Percentiles rank a stretch among this genome's conserved stretches.
Conservation (phyloP, 2,329 filamentous ascomycete species). For the Nemania sp. region DNA sequence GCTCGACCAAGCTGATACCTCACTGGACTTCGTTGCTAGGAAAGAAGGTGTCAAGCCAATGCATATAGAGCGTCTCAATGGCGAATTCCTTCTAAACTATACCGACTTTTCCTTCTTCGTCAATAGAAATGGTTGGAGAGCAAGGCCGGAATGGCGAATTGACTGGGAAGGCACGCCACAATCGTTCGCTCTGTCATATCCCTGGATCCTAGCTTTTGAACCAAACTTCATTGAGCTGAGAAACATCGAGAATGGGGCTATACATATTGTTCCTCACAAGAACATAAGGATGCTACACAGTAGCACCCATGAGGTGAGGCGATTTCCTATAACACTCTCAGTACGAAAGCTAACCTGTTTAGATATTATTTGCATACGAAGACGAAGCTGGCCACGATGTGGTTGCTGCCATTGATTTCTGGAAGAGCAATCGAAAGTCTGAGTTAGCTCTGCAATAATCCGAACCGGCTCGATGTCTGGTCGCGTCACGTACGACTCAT, state of each 20-base stretch:
- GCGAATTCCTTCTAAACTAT: slow-evolving; percentile 97
- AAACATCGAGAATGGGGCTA: slow-evolving; percentile 90
- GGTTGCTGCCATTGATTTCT: slow-evolving; percentile 95
- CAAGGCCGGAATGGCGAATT: slow-evolving; percentile 93
- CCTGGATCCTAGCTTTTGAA: slow-evolving; percentile 97
- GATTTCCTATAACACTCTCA: neutral
- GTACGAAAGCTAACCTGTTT: slow-evolving; percentile 25
- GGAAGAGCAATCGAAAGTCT: slow-evolving; percentile 68
- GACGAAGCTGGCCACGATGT: slow-evolving; percentile 93
- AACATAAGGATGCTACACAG: slow-evolving; percentile 98
- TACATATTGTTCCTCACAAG: slow-evolving; percentile 94
- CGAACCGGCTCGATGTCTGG: slow-evolving; percentile 14
- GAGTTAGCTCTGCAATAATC: slow-evolving; percentile 38
- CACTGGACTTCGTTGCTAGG: slow-evolving; percentile 91
- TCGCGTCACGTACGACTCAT: slow-evolving; percentile 10
- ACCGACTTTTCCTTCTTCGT: slow-evolving; percentile 99
- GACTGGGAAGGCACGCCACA: slow-evolving; percentile 95
- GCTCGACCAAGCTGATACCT: slow-evolving; percentile 96
- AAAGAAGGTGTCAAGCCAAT: slow-evolving; percentile 94
- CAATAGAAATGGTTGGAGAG: slow-evolving; percentile 96
- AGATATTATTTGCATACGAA: slow-evolving; percentile 98
- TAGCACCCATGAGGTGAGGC: slow-evolving; percentile 88
- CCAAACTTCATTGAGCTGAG: slow-evolving; percentile 96
- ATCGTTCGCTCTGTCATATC: slow-evolving; percentile 91
- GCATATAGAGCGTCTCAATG: slow-evolving; percentile 94